Evolutionary conservation across 164 flowering plant genomes (phyloP), one percentile per base, ranked within the genome.

Genomic region (Akebia trifoliata): DNA sequence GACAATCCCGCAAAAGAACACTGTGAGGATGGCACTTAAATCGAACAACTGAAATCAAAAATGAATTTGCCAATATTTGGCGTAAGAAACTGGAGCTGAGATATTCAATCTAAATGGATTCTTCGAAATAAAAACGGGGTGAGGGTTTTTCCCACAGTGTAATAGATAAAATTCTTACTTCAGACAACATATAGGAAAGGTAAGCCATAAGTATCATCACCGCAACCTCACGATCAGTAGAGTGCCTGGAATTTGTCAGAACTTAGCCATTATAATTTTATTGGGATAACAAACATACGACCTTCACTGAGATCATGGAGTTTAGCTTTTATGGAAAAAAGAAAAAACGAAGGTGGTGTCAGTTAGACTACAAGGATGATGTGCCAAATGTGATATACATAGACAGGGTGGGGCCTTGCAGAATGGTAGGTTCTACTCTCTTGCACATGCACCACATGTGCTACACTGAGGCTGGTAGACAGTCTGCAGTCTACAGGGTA

Each of bases 181-280:
- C 93, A 31, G 96, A 90, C 64, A 85, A 62, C 76, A 88, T 78
- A 65, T 88, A 88, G 4, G 96, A 88, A 49, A 85, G 78, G 69
- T 88, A 88, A 38, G 96, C 96, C 96, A 88, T 83, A 29, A 88
- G 82, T 59, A 88, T 81, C 96, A 88, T 86, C 34, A 88, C 65
- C 50, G 96, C 93, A 72, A 88, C 84, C 73, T 88, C 96, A 24
- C 96, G 93, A 62, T 85, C 93, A 1, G 96, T 88, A 12, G 93
- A 85, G 70, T 88, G 96, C 81, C 96, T 88, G 74, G 8, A 64
- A 34, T 40, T 47, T 36, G 31, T 7, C 32, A 38, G 9, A 37
- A 59, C 12, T 21, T 20, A 49, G 10, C 44, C 28, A 48, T 28
- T 30, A 45, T 32, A 22, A 8, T 26, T 32, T 60, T 37, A 15